phyloP scores from a whole-genome alignment of 2,329 filamentous ascomycete genomes.

The Rutstroemia sydowiana region DNA sequence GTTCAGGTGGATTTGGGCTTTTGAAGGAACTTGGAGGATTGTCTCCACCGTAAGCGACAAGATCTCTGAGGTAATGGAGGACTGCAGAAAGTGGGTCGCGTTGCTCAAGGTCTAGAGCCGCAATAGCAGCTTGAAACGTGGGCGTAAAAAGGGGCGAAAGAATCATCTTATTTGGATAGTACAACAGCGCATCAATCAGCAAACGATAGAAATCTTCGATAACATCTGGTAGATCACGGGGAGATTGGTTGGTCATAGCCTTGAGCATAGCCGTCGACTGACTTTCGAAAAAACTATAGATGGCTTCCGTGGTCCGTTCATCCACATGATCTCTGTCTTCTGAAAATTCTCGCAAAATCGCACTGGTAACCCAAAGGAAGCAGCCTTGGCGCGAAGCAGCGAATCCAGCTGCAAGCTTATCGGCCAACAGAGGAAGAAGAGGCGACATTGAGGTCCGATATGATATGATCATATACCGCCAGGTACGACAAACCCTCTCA shows the following conservation, averaged over 20 bases:
- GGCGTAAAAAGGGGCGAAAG: slow-evolving; percentile 70
- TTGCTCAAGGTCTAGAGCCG: slow-evolving; percentile 81
- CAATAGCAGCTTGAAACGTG: slow-evolving; percentile 81
- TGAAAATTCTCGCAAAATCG: slow-evolving; percentile 91
- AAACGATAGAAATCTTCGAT: slow-evolving; percentile 79
- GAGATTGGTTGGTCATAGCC: slow-evolving; percentile 75
- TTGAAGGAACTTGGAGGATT: slow-evolving; percentile 57
- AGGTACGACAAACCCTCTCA: slow-evolving; percentile 89
- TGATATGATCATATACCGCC: slow-evolving; percentile 94
- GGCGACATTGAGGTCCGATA: slow-evolving; percentile 86
- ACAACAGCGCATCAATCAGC: slow-evolving; percentile 83
- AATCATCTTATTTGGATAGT: slow-evolving; percentile 80
- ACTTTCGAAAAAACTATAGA: slow-evolving; percentile 91
- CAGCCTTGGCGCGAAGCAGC: slow-evolving; percentile 82
- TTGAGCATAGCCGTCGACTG: slow-evolving; percentile 86
- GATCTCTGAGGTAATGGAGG: slow-evolving; percentile 85
- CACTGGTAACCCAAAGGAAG: slow-evolving; percentile 97
- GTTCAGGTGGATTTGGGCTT: slow-evolving; percentile 57
- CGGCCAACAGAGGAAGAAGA: slow-evolving; percentile 75
- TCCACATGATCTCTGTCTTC: slow-evolving; percentile 83
- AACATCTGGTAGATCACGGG: slow-evolving; percentile 53
- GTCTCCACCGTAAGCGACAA: slow-evolving; percentile 79
- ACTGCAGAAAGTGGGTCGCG: slow-evolving; percentile 85
- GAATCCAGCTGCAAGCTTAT: slow-evolving; percentile 82
- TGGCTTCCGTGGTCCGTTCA: slow-evolving; percentile 71